Evolutionary conservation across 495 filamentous ascomycete genomes (phyloP).

Genomic region (Aspergillus baeticus): DNA sequence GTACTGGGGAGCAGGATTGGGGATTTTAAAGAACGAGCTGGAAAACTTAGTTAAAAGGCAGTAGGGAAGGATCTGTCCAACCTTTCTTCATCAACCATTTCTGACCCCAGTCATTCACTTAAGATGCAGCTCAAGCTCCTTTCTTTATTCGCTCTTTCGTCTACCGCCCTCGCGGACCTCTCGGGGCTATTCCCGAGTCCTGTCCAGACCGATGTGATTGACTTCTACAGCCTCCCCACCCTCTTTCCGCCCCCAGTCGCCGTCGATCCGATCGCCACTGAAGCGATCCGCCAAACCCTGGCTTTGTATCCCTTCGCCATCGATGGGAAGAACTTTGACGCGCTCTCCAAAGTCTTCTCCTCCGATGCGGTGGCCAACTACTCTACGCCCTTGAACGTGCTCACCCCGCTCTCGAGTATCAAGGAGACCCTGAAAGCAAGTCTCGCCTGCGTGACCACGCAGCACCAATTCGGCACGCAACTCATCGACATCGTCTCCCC

Average conservation of each 20-base stretch:
- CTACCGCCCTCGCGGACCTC: too few relatives aligned
- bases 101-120: too few relatives aligned
- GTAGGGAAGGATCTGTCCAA: too few relatives aligned
- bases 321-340: slow-evolving; percentile 34
- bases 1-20: too few relatives aligned
- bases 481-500: slow-evolving; percentile 1
- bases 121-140: too few relatives aligned
- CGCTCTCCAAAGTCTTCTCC: slow-evolving; percentile 31
- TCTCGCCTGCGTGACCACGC: slow-evolving; percentile 2
- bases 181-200: not conserved
- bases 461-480: slow-evolving; percentile 1
- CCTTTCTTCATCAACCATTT: too few relatives aligned
- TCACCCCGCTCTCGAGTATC: slow-evolving; percentile 1
- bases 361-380: slow-evolving; percentile 32
- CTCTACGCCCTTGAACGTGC: slow-evolving; percentile 17
- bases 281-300: slow-evolving; percentile 30
- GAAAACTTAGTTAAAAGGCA: too few relatives aligned
- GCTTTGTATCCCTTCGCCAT: slow-evolving; percentile 32
- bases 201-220: not conserved
- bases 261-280: slow-evolving; percentile 1
- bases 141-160: too few relatives aligned
- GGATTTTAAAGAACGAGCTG: too few relatives aligned
- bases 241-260: not conserved
- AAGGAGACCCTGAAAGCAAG: not conserved
- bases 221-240: not conserved